These are phyloP conservation scores for Ogataea nakhonphanomensis DNA, from an alignment of 805 yeast species.

Conservation along the genomic window DNA sequence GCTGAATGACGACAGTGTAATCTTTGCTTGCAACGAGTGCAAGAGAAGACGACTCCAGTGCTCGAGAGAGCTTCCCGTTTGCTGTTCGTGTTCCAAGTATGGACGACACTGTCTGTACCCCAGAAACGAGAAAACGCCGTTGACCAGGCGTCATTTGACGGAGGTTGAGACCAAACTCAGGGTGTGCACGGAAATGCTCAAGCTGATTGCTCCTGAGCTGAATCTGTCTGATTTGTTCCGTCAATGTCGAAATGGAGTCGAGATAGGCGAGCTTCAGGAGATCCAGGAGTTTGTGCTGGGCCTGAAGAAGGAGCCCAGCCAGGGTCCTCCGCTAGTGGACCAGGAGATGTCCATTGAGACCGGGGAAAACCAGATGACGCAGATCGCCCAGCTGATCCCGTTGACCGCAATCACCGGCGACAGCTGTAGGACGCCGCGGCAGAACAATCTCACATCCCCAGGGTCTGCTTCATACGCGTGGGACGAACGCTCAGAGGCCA, in stretches of 20 bases:
- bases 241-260: too few relatives aligned
- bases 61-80: conserved; percentile 16
- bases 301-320: too few relatives aligned
- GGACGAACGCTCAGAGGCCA: conserved; percentile 10
- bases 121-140: conserved; percentile 12
- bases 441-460: neutral
- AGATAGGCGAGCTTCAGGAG: too few relatives aligned
- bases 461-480: conserved; percentile 3
- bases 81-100: conserved; percentile 12
- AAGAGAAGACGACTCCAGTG: conserved; percentile 14
- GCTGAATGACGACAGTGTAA: neutral
- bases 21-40: conserved; percentile 15
- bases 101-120: conserved; percentile 16
- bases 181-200: conserved; percentile 7
- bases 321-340: too few relatives aligned
- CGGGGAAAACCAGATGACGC: too few relatives aligned
- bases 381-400: conserved; percentile 1
- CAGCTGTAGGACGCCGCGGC: neutral
- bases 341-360: too few relatives aligned
- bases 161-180: conserved; percentile 16
- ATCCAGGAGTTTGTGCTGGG: too few relatives aligned
- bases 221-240: conserved; percentile 1
- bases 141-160: conserved; percentile 16
- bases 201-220: conserved; percentile 3
- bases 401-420: conserved; percentile 9